phyloP scores from a whole-genome alignment of 257 asterid species.

The Petunia secreta region DNA sequence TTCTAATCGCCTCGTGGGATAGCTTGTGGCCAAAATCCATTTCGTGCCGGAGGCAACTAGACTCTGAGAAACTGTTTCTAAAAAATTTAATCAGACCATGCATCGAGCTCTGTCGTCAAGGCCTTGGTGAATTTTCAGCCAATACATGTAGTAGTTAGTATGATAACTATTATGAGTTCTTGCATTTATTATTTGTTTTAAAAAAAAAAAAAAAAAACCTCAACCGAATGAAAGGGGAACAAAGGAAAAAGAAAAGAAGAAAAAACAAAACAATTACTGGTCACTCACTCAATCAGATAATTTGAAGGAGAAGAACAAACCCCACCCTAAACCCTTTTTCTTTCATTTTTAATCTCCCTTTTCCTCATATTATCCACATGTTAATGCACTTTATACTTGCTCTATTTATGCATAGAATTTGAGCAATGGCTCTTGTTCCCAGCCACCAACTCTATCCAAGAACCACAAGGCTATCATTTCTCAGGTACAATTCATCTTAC shows the following conservation, averaged over 20 bases:
- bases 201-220: no score
- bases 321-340: conserved; percentile 25
- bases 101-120: no score
- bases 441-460: conserved; percentile 59
- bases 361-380: background rate
- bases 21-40: no score
- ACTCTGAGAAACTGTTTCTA: no score
- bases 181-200: no score
- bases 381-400: background rate
- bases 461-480: conserved; percentile 48
- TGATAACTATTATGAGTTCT: no score
- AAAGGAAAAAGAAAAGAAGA: background rate
- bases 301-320: conserved; percentile 11
- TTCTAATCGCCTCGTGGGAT: no score
- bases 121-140: no score
- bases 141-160: no score
- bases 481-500: conserved; percentile 51
- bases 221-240: background rate
- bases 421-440: conserved; percentile 59
- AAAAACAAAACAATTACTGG: background rate
- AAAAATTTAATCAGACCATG: no score
- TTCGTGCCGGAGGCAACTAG: no score
- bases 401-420: conserved; percentile 26
- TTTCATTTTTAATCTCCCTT: background rate
- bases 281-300: background rate